Evolutionary conservation across 148 eudicot genomes (phyloP).

Genomic region (Chenopodium formosanum): DNA sequence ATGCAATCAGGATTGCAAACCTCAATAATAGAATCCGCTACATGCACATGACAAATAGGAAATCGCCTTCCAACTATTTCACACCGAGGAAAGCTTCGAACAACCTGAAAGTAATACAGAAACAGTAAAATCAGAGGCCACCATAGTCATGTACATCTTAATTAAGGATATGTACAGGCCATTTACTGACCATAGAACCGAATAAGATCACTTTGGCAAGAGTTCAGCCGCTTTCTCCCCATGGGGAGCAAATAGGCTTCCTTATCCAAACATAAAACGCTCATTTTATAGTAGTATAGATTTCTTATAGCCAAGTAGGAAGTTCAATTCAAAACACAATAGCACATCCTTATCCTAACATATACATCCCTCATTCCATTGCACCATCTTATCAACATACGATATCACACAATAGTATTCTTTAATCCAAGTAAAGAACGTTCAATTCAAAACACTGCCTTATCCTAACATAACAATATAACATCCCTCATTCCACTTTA

Average conservation of each 20-base stretch:
- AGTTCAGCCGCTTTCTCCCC: too few species aligned
- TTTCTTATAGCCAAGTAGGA: too few species aligned
- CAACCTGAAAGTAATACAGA: slow-evolving; percentile 18
- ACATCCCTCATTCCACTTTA: not conserved
- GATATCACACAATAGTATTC: too few species aligned
- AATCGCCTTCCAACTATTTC: slow-evolving; percentile 31
- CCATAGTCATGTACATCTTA: not conserved
- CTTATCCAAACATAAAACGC: too few species aligned
- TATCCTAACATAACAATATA: not conserved
- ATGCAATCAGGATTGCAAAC: slow-evolving; percentile 5
- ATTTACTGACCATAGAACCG: not conserved
- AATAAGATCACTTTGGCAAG: not conserved
- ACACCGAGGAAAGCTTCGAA: slow-evolving; percentile 21
- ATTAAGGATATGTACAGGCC: not conserved
- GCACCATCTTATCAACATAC: too few species aligned
- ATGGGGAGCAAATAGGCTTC: too few species aligned
- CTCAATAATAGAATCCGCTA: slow-evolving; percentile 28
- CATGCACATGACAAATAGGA: slow-evolving; percentile 37
- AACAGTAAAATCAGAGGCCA: not conserved
- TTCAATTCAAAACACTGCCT: not conserved
- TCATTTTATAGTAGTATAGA: too few species aligned
- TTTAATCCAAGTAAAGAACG: too few species aligned
- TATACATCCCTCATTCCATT: too few species aligned
- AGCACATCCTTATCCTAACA: too few species aligned
- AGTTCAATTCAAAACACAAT: too few species aligned